Evolutionary conservation across 768 basidiomycete species (phyloP).

Genomic region (Tephrocybe sp.): DNA sequence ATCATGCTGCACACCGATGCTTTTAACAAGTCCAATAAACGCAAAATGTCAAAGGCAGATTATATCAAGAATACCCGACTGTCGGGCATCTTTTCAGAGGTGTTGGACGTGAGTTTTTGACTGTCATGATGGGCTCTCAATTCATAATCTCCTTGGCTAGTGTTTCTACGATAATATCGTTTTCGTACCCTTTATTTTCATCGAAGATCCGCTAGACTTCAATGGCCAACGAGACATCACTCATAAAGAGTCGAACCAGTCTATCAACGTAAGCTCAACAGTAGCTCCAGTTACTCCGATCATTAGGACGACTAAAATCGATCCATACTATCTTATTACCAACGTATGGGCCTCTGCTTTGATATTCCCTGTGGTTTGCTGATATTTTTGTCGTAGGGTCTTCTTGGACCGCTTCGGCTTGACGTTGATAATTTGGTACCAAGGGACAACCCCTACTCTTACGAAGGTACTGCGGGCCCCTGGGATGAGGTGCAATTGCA

Average conservation of each 20-base stretch:
- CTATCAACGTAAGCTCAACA: conserved; percentile 13
- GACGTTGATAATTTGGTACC: conserved; percentile 61
- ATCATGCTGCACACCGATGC: conserved; percentile 99
- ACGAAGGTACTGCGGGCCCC: conserved; percentile 58
- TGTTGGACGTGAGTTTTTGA: conserved; percentile 70
- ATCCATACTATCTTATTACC: conserved; percentile 89
- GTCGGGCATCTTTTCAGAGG: conserved; percentile 77
- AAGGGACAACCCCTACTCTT: conserved; percentile 60
- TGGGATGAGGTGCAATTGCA: conserved; percentile 71
- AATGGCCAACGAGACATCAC: conserved; percentile 52
- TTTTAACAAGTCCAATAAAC: conserved; percentile 97
- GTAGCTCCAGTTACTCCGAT: conserved; percentile 28
- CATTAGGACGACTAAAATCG: conserved; percentile 64
- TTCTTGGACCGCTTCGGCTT: conserved; percentile 66
- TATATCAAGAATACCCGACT: conserved; percentile 91
- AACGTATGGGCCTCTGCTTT: conserved; percentile 40
- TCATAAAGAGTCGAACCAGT: conserved; percentile 33
- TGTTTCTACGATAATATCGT: conserved; percentile 97
- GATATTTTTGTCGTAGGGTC: conserved; percentile 33
- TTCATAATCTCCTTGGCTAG: conserved; percentile 33
- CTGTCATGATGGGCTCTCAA: not conserved
- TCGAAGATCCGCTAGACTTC: conserved; percentile 83
- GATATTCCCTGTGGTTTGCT: not conserved
- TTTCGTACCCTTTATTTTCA: conserved; percentile 94
- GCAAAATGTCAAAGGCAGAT: conserved; percentile 94